A percentile compares a stretch with the other conserved stretches of the same genome.
These are phyloP conservation scores for Penicillium thymicola DNA, from an alignment of 2,329 filamentous ascomycete species.

Conservation along the genomic window DNA sequence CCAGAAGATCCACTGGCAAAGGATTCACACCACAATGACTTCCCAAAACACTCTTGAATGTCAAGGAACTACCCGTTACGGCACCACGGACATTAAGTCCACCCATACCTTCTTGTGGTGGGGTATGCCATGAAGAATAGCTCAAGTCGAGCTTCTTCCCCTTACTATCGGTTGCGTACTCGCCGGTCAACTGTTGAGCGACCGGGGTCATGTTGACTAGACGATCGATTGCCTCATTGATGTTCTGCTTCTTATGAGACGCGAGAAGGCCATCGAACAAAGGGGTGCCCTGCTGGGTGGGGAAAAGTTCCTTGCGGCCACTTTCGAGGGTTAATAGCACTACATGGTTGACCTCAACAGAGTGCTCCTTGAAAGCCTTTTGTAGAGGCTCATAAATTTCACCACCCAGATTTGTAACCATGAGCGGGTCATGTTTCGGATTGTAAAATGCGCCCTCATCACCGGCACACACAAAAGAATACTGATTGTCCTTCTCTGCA, in stretches of 20 bases:
- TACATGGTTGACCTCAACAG: conserved; percentile 39
- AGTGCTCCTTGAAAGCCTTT: conserved; percentile 27
- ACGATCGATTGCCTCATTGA: conserved; percentile 25
- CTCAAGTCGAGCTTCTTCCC: conserved; percentile 22
- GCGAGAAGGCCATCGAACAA: conserved; percentile 35
- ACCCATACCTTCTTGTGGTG: conserved; percentile 24
- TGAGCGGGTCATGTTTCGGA: conserved; percentile 35
- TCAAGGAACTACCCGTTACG: conserved; percentile 38
- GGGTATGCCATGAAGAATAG: conserved; percentile 21
- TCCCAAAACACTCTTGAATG: conserved; percentile 39
- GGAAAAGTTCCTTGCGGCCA: conserved; percentile 42
- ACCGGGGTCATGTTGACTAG: conserved; percentile 30
- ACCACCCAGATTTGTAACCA: conserved; percentile 37
- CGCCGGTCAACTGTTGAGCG: conserved; percentile 37
- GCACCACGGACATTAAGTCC: conserved; percentile 39
- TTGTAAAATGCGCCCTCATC: conserved; percentile 29
- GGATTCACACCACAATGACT: conserved; percentile 43
- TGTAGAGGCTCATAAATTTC: conserved; percentile 31
- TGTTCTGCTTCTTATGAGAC: conserved; percentile 23
- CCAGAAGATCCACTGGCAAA: conserved; percentile 40
- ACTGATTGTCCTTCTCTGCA: conserved; percentile 16
- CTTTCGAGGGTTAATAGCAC: conserved; percentile 41
- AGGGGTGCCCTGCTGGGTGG: conserved; percentile 34
- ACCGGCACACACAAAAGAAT: conserved; percentile 15
- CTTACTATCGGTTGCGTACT: conserved; percentile 32